These are phyloP conservation scores for Diaporthe eres DNA, from an alignment of 2,329 filamentous ascomycete species.

Conservation along the genomic window DNA sequence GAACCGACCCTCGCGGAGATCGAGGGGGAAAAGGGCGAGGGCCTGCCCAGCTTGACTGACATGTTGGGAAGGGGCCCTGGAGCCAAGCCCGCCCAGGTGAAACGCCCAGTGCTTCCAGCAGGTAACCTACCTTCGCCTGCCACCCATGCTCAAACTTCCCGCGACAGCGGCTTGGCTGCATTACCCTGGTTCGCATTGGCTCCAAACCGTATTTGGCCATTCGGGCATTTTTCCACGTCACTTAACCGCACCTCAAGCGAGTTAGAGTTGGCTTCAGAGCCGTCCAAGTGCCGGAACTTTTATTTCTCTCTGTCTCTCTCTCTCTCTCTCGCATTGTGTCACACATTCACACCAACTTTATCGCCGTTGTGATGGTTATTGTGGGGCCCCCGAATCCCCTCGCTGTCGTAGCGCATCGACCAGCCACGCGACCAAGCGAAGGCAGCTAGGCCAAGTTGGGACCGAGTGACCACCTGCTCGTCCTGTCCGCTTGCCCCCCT, in stretches of 20 bases:
- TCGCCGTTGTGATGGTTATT: not conserved
- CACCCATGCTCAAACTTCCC: slow-evolving; percentile 28
- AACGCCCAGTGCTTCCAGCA: slow-evolving; percentile 28
- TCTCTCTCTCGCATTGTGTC: slow-evolving; percentile 1
- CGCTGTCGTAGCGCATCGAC: not conserved
- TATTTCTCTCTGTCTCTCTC: not conserved
- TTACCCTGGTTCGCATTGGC: slow-evolving; percentile 2
- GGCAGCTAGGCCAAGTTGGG: not conserved
- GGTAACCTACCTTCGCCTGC: not conserved
- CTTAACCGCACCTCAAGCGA: not conserved
- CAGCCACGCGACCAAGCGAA: slow-evolving; percentile 11
- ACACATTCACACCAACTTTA: not conserved
- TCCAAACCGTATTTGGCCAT: not conserved
- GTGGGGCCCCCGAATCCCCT: slow-evolving; percentile 15
- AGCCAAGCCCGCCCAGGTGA: slow-evolving; percentile 21
- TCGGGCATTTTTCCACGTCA: slow-evolving; percentile 7
- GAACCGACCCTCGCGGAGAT: not conserved
- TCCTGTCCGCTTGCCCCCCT: not conserved
- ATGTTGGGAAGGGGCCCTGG: not conserved
- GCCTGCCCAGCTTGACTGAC: not conserved
- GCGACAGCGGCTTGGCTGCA: slow-evolving; percentile 21
- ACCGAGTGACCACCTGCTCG: not conserved
- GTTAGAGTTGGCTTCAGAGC: slow-evolving; percentile 19
- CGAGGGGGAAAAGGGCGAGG: not conserved
- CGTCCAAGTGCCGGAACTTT: slow-evolving; percentile 23